Evolutionary conservation across 2,329 filamentous ascomycete genomes (phyloP), one percentile per base, ranked within the genome.

Genomic region (Colletotrichum sublineola): DNA sequence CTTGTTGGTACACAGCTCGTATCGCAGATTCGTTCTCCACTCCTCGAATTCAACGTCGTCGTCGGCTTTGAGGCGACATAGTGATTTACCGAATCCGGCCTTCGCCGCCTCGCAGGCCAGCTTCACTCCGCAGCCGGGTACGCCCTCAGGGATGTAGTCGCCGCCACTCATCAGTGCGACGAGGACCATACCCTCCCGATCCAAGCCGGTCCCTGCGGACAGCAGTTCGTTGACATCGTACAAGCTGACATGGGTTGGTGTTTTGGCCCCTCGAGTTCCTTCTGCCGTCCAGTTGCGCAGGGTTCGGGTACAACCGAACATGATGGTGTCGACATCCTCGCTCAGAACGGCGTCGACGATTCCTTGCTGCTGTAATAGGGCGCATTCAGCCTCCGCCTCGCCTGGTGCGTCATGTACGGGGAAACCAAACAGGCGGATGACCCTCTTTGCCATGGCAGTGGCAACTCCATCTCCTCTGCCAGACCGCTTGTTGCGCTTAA

Each of bases 361-460:
- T 0, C 94, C 95, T 57, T 92, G 88, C 71, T 88, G 87, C 78
- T 99, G 95, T 3, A 99, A 82, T 20, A 96, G 83, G 0, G 96
- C 96, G 76, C 96, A 99, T 82, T 99, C 96, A 1, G 96, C 96
- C 80, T 99, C 96, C 3, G 96, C 96, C 80, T 99, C 96, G 12
- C 96, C 96, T 0, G 96, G 96, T 7, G 96, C 96, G 77, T 94
- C 90, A 80, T 98, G 95, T 61, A 89, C 89, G 1, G 91, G 89
- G 78, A 97, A 97, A 1, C 93, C 95, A 80, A 98, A 98, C 1
- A 96, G 85, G 62, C 92, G 91, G 58, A 98, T 90, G 6, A 98
- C 83, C 60, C 93, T 90, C 82, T 97, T 98, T 0, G 94, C 94
- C 73, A 95, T 90, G 56, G 93, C 91, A 48, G 91, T 90, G 74